Base-by-base conservation (phyloP, 1,284 basidiomycete genomes). In the Irpex sp. region DNA sequence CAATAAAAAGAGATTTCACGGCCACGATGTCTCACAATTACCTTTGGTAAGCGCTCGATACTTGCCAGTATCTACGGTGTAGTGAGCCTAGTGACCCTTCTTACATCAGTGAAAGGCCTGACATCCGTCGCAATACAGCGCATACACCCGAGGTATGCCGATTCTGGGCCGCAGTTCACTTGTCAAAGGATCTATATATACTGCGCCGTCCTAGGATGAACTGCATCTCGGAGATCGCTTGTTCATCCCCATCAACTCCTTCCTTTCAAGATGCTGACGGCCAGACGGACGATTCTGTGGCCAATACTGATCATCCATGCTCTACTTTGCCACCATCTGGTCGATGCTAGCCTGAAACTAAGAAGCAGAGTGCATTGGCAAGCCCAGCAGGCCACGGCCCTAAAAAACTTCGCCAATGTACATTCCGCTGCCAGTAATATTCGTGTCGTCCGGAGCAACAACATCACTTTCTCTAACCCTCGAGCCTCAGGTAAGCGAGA, bases 381-480 rank as follows among this genome's bases (percentile, higher is more conserved):
- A 15, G 69, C 66, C 26, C 68, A 68, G 13, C 73, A 74, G 59
- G 64, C 61, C 1, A 68, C 67, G 36, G 69, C 71, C 2, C 68
- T 68, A n/a, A 66, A 70, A 11, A 61, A 70, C 13, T 69, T 67
- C 64, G 9, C 63, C 57, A 46, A 55, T 63, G 33, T 19, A 61
- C 66, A 11, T 65, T 63, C 36, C 60, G 61, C 21, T 37, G 46
- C 26, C 17, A 55, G 53, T 55, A 13, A 9, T 26, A 9, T 58
- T 35, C 54, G 43, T 56, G 55, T 7, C 31, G 58, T 15, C 11
- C 17, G 19, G 43, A 26, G 26, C 26, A 81, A 87, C 73, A 90
- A 89, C 66, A 88, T 92, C 68, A 90, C 88, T 0, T 92, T 92
- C 72, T 74, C 78, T 1, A 89, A 91, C 67, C 87, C 88, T 2